Percentiles rank a stretch among this genome's conserved stretches.
phyloP scores from a whole-genome alignment of 163 green algal genomes.

The Coccomyxa subellipsoidea region DNA sequence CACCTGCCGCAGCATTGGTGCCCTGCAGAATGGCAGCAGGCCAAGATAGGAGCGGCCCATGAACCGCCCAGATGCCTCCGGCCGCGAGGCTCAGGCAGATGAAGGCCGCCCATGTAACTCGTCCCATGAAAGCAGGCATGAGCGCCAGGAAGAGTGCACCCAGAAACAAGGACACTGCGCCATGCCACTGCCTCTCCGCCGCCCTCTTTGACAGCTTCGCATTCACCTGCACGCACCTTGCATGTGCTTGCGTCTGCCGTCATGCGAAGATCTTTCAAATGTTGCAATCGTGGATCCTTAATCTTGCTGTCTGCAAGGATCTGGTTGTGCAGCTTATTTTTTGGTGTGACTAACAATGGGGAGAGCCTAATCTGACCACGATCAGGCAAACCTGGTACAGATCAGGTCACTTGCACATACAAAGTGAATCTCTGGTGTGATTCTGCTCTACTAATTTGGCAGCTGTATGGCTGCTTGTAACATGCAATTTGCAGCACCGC shows the following conservation, averaged over 20 bases:
- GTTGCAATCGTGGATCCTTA: too few relatives aligned
- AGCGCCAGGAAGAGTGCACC: neutral
- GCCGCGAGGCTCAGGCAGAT: neutral
- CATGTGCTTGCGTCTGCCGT: neutral
- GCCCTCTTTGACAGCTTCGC: slow-evolving; percentile 4
- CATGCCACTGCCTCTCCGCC: slow-evolving; percentile 13
- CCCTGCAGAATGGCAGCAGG: slow-evolving; percentile 14
- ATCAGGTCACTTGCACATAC: too few relatives aligned
- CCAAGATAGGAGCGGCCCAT: slow-evolving; percentile 15
- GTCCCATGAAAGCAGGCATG: neutral
- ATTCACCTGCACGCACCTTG: neutral
- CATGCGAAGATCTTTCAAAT: too few relatives aligned
- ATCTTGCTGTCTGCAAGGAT: too few relatives aligned
- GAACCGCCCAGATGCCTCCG: slow-evolving; percentile 10
- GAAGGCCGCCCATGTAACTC: neutral
- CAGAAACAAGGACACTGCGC: neutral
- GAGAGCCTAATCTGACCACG: too few relatives aligned
- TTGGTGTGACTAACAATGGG: too few relatives aligned
- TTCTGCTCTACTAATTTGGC: too few relatives aligned
- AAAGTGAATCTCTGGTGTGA: too few relatives aligned
- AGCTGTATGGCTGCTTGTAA: too few relatives aligned
- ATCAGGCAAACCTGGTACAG: too few relatives aligned
- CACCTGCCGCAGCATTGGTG: slow-evolving; percentile 13
- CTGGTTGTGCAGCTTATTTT: too few relatives aligned
- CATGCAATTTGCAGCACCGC: too few relatives aligned